Percentiles rank a stretch among this genome's conserved stretches.
Evolutionary conservation across 176 grass and related monocot species (phyloP).

Genomic region (Lolium multiflorum): DNA sequence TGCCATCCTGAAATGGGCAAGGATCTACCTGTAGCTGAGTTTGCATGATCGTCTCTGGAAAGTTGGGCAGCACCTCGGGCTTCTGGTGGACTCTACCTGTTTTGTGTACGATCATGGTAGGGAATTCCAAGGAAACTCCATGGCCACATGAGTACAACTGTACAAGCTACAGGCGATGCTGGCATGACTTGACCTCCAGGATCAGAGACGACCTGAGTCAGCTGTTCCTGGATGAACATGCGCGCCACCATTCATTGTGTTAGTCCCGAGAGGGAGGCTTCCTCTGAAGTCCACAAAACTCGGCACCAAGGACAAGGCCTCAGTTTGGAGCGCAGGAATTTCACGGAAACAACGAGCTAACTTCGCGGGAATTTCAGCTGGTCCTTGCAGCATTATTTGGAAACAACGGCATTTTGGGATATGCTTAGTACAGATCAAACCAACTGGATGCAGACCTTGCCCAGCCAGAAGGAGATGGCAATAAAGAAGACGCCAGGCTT

Average conservation of each 20-base stretch:
- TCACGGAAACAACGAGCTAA: not conserved
- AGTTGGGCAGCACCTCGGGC: not conserved
- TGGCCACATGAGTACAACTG: not conserved
- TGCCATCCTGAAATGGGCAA: not conserved
- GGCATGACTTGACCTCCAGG: conserved; percentile 16
- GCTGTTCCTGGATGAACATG: not conserved
- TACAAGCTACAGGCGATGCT: not conserved
- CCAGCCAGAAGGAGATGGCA: not conserved
- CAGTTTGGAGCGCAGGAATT: not conserved
- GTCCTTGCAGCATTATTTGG: not conserved
- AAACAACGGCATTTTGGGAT: not conserved
- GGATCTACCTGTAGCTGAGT: not conserved
- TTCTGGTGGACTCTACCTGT: not conserved
- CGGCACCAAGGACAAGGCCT: not conserved
- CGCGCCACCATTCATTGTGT: not conserved
- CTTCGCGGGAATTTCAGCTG: not conserved
- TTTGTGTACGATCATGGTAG: not conserved
- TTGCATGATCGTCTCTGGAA: not conserved
- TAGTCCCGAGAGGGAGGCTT: not conserved
- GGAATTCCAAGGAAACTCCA: conserved; percentile 25
- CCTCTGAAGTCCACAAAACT: not conserved
- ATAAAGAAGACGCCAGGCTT: not conserved
- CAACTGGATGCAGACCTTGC: not conserved
- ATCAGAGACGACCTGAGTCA: conserved; percentile 10
- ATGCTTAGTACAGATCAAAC: not conserved